A percentile compares a stretch with the other conserved stretches of the same genome.
Evolutionary conservation across 179 eudicot species (phyloP).

Genomic region (Spergularia azorica): DNA sequence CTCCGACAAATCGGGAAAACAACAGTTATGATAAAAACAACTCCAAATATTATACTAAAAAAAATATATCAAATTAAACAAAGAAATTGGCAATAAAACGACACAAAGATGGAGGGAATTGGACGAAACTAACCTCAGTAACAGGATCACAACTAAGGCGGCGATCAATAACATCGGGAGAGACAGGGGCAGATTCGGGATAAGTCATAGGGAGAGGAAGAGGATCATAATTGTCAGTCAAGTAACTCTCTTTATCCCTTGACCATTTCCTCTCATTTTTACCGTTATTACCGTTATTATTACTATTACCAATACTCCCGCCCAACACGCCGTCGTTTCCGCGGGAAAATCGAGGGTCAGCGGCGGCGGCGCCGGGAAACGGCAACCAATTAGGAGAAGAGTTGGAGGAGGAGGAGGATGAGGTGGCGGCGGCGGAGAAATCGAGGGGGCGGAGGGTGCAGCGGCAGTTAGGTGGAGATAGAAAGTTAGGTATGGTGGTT

Average conservation of each 20-base stretch:
- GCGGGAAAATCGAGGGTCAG: constrained; percentile 4
- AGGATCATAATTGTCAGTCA: constrained; percentile 65
- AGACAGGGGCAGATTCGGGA: constrained; percentile 64
- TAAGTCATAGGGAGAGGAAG: constrained; percentile 84
- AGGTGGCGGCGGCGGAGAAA: constrained; percentile 26
- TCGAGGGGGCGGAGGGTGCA: constrained; percentile 24
- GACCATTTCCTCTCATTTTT: constrained; percentile 67
- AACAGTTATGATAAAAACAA: too few species aligned
- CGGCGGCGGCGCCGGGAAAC: constrained; percentile 24
- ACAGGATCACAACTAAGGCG: constrained; percentile 74
- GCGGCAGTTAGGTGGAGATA: constrained; percentile 22
- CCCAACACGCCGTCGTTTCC: constrained; percentile 15
- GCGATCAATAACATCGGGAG: constrained; percentile 65
- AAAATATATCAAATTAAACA: background rate
- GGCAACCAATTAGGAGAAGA: constrained; percentile 37
- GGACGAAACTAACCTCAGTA: constrained; percentile 46
- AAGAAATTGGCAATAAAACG: background rate
- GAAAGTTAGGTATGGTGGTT: constrained; percentile 29
- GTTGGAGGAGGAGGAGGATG: constrained; percentile 22
- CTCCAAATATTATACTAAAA: background rate
- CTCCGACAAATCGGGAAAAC: too few species aligned
- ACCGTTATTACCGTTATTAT: background rate
- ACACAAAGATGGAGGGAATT: background rate
- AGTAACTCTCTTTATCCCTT: constrained; percentile 63
- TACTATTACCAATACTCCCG: background rate